Evolutionary conservation across 129 eudicot genomes (phyloP), one percentile per base, ranked within the genome.

Genomic region (Flaveria trinervia): DNA sequence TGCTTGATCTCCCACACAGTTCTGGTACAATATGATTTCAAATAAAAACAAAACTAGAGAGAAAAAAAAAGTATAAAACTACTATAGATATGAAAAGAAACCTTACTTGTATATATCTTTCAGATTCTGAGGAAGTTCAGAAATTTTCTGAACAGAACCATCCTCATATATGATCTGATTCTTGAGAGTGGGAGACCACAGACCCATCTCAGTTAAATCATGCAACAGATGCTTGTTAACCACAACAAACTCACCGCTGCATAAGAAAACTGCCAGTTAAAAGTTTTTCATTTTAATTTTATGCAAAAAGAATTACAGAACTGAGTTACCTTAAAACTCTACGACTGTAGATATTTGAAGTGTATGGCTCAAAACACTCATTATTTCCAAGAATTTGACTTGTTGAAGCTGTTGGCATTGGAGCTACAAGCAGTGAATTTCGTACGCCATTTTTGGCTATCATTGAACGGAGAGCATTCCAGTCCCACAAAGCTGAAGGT

Each of bases 331-430:
- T 94, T 59, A 94, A 79, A 77, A 94, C 99, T 76, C 99, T 80
- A 62, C 97, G 93, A 59, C 96, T 94, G 82, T 94, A 94, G 17
- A 94, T 91, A 64, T 94, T 94, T 33, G 99, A 94, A 30, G 99
- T 94, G 79, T 94, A 94, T 12, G 99, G 99, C 81, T 94, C 99
- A 84, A 94, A 91, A 65, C 97, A 94, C 83, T 94, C 99, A 7
- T 91, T 94, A 46, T 94, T 94, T 68, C 99, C 99, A 73, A 91
- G 99, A 83, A 94, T 94, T 79, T 94, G 99, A 71, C 99, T 94
- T 14, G 99, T 94, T 72, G 99, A 91, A 65, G 99, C 99, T 73
- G 99, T 94, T 26, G 99, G 99, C 99, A 94, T 91, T 18, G 99
- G 99, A 22, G 99, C 99, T 68, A 91, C 83, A 43, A 94, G 99